Conservation (phyloP, 805 yeast species). For the Maudiozyma turicensis region DNA sequence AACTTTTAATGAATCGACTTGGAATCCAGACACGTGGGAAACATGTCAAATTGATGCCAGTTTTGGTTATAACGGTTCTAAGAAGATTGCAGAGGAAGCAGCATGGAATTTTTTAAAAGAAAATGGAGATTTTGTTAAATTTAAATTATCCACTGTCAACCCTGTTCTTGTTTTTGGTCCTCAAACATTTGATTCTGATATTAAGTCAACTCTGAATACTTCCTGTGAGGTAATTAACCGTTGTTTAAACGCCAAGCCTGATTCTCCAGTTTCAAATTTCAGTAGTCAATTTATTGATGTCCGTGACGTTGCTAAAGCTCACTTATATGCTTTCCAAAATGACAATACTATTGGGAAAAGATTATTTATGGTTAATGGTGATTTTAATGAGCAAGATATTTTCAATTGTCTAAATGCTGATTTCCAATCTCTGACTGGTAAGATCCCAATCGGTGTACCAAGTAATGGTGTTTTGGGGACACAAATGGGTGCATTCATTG, state of each 20-base stretch:
- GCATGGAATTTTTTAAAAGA: conserved; percentile 43
- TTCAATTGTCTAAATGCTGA: conserved; percentile 27
- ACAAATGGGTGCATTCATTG: conserved; percentile 3
- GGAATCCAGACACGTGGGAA: conserved; percentile 31
- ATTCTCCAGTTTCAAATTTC: conserved; percentile 19
- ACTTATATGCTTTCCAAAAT: conserved; percentile 39
- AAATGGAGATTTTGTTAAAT: conserved; percentile 31
- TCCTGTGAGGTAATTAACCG: conserved; percentile 29
- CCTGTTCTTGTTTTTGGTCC: conserved; percentile 45
- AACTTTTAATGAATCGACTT: conserved; percentile 26
- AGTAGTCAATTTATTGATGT: conserved; percentile 39
- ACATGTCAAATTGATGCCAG: conserved; percentile 11
- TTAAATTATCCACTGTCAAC: conserved; percentile 33
- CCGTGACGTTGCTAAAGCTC: conserved; percentile 54
- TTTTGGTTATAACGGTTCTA: conserved; percentile 35
- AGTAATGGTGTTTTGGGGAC: conserved; percentile 6
- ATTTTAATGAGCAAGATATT: conserved; percentile 22
- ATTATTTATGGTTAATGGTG: conserved; percentile 21
- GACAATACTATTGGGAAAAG: conserved; percentile 29
- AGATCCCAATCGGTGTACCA: conserved; percentile 36
- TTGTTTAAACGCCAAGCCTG: conserved; percentile 22
- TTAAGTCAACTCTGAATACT: conserved; percentile 29
- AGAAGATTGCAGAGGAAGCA: conserved; percentile 46
- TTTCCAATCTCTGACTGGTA: conserved; percentile 37
- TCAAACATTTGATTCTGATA: conserved; percentile 34